Conservation (phyloP, 1,284 basidiomycete species). For the Trichosporon sp. region DNA sequence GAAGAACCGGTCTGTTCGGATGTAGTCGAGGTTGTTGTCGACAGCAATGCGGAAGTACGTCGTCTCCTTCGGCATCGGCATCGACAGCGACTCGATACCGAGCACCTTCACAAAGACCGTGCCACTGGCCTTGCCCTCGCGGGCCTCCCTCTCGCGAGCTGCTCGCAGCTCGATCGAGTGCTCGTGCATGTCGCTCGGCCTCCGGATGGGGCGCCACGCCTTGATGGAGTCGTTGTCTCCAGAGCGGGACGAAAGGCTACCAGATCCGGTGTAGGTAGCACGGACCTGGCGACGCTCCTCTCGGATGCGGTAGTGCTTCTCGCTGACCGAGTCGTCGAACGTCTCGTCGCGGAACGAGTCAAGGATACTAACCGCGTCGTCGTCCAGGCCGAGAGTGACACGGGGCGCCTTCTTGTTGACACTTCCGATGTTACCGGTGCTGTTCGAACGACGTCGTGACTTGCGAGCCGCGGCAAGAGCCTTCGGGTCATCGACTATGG, state of each 20-base stretch:
- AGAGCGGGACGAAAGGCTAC: slow-evolving; percentile 59
- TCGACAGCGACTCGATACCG: slow-evolving; percentile 63
- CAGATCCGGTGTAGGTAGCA: slow-evolving; percentile 62
- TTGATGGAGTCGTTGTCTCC: slow-evolving; percentile 67
- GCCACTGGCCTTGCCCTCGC: slow-evolving; percentile 71
- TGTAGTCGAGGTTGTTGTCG: slow-evolving; percentile 95
- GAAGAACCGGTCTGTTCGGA: slow-evolving; percentile 75
- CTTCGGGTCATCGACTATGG: slow-evolving; percentile 13
- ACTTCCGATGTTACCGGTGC: slow-evolving; percentile 36
- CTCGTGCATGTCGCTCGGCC: slow-evolving; percentile 94
- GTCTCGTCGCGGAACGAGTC: slow-evolving; percentile 43
- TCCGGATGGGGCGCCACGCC: slow-evolving; percentile 80
- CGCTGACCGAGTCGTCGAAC: slow-evolving; percentile 35
- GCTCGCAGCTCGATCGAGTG: slow-evolving; percentile 82
- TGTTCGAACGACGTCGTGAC: slow-evolving; percentile 40
- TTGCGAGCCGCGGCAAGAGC: slow-evolving; percentile 19
- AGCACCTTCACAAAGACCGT: slow-evolving; percentile 94
- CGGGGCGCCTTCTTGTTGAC: slow-evolving; percentile 25
- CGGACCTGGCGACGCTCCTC: slow-evolving; percentile 65
- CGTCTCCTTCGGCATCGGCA: slow-evolving; percentile 68
- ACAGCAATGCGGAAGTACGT: slow-evolving; percentile 82
- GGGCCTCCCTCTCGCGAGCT: slow-evolving; percentile 64
- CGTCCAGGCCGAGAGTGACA: slow-evolving; percentile 41
- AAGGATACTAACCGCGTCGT: slow-evolving; percentile 39
- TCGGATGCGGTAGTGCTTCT: slow-evolving; percentile 61